A percentile compares a stretch with the other conserved stretches of the same genome.
phyloP scores from a whole-genome alignment of 2,329 filamentous ascomycete genomes.

The Pezizomycotina sp. region DNA sequence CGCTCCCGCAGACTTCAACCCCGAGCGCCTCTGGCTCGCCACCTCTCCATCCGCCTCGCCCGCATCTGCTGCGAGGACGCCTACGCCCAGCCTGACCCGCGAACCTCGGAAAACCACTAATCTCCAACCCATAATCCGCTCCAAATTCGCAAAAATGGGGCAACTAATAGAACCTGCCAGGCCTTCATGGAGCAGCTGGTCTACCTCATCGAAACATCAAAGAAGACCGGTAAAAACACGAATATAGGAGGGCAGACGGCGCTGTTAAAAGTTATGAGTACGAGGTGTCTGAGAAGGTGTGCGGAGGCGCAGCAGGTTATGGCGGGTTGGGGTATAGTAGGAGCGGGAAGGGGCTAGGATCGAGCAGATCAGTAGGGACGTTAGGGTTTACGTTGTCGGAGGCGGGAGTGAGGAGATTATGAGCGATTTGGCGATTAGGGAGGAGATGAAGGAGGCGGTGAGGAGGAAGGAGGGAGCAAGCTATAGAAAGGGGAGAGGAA shows the following conservation, averaged over 20 bases:
- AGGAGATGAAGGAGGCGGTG: conserved; percentile 70
- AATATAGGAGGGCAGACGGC: conserved; percentile 39
- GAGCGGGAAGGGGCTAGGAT: conserved; percentile 36
- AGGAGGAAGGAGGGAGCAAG: too few species aligned
- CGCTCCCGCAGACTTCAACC: conserved; percentile 37
- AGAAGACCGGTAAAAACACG: conserved; percentile 30
- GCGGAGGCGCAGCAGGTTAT: conserved; percentile 41
- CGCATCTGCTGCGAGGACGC: conserved; percentile 40
- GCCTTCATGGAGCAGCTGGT: conserved; percentile 47
- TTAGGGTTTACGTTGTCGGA: conserved; percentile 31
- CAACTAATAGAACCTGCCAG: conserved; percentile 43
- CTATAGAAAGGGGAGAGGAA: too few species aligned
- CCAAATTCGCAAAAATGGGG: conserved; percentile 44
- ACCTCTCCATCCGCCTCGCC: conserved; percentile 42
- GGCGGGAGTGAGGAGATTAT: conserved; percentile 7
- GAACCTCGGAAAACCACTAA: conserved; percentile 44
- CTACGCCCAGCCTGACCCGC: conserved; percentile 36
- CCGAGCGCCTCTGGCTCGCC: conserved; percentile 43
- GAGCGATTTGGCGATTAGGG: conserved; percentile 81
- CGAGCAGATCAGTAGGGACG: conserved; percentile 39
- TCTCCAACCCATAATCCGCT: conserved; percentile 43
- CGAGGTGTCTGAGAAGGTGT: conserved; percentile 37
- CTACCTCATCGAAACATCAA: conserved; percentile 36
- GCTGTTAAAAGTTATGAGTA: conserved; percentile 37
- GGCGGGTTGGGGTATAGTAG: conserved; percentile 38